Conservation (phyloP, 1,284 basidiomycete genomes). For the Mrakiaceae sp. region DNA sequence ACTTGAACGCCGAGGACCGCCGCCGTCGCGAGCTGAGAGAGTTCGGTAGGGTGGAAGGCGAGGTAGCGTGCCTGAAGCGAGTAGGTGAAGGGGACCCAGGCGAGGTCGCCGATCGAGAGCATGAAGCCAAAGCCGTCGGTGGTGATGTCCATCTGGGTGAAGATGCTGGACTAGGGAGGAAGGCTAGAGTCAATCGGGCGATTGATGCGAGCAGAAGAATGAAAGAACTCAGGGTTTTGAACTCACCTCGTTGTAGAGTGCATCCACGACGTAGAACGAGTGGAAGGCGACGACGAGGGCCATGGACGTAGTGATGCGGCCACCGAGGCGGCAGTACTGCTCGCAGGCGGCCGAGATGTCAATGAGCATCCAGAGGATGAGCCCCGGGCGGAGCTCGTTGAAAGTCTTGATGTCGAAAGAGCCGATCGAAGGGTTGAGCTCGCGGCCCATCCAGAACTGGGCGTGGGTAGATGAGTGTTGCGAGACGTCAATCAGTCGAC, state of each 20-base stretch:
- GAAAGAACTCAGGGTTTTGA: no score
- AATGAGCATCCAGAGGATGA: slow-evolving; percentile 88
- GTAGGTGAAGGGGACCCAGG: slow-evolving; percentile 94
- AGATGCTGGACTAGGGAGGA: slow-evolving; percentile 47
- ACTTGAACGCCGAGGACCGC: slow-evolving; percentile 58
- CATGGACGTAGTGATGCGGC: slow-evolving; percentile 79
- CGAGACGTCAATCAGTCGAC: no score
- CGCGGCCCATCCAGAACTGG: slow-evolving; percentile 93
- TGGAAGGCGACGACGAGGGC: slow-evolving; percentile 81
- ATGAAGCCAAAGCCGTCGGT: slow-evolving; percentile 99
- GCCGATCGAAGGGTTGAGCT: slow-evolving; percentile 74
- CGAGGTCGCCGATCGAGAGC: slow-evolving; percentile 85
- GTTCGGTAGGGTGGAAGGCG: slow-evolving; percentile 70
- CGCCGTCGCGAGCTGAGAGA: slow-evolving; percentile 53
- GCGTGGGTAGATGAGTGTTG: neutral
- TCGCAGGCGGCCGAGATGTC: slow-evolving; percentile 86
- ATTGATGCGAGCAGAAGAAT: neutral
- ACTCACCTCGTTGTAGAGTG: slow-evolving; percentile 73
- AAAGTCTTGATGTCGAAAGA: slow-evolving; percentile 93
- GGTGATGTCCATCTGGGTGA: slow-evolving; percentile 96
- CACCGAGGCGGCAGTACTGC: slow-evolving; percentile 69
- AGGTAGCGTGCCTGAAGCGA: slow-evolving; percentile 88
- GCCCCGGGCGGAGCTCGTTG: slow-evolving; percentile 88
- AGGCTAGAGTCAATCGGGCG: neutral
- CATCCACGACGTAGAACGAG: slow-evolving; percentile 75